Evolutionary conservation across 2,329 filamentous ascomycete species (phyloP).

Genomic region (Myriosclerotinia duriaeana): DNA sequence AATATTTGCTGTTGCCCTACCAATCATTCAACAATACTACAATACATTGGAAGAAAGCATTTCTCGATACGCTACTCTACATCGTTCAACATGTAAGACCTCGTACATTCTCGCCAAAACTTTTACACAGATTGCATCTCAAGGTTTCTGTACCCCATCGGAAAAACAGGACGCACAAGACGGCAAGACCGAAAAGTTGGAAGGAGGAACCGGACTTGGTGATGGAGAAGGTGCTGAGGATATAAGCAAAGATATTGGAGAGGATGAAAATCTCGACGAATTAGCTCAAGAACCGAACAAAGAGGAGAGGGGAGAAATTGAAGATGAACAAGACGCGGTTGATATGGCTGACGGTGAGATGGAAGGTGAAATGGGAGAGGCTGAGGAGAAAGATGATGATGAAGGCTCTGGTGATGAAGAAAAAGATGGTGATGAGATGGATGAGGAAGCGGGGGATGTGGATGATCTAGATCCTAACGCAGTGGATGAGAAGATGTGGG

Average conservation of each 20-base stretch:
- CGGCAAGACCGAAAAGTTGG: constrained; percentile 73
- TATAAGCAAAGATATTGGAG: constrained; percentile 93
- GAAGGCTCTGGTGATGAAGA: constrained; percentile 64
- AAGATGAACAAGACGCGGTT: constrained; percentile 81
- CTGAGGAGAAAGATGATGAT: constrained; percentile 61
- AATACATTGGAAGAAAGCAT: constrained; percentile 60
- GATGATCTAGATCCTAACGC: constrained; percentile 86
- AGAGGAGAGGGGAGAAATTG: constrained; percentile 60
- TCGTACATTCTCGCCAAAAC: constrained; percentile 72
- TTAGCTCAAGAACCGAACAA: constrained; percentile 80
- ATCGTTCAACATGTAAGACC: constrained; percentile 71
- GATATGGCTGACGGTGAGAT: constrained; percentile 91
- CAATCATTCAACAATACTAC: constrained; percentile 74
- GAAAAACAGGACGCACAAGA: constrained; percentile 73
- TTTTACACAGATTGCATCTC: constrained; percentile 74
- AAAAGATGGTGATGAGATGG: constrained; percentile 67
- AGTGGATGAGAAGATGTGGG: constrained; percentile 99
- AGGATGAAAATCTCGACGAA: constrained; percentile 90
- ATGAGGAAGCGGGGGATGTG: constrained; percentile 87
- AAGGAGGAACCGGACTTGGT: constrained; percentile 88
- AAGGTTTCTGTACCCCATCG: constrained; percentile 88
- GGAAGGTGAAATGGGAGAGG: constrained; percentile 77
- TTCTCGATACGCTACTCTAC: constrained; percentile 59
- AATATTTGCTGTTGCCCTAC: constrained; percentile 60
- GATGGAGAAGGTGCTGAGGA: constrained; percentile 95